Percentiles rank a stretch among this genome's conserved stretches.
These are phyloP conservation scores for Boletales sp. DNA, from an alignment of 768 basidiomycete genomes.

Conservation along the genomic window DNA sequence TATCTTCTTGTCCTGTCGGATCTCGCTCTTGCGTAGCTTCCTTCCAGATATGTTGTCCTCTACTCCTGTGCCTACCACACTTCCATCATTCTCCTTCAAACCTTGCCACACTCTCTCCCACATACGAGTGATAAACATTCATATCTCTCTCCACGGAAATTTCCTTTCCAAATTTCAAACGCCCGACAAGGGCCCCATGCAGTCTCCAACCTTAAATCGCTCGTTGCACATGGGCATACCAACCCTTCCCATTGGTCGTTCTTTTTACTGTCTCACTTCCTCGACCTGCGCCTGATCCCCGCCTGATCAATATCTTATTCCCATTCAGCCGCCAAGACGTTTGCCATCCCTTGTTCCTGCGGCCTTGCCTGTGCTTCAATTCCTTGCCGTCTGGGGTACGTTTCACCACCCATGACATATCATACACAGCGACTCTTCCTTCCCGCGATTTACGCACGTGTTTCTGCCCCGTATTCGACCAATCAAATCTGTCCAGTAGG, in stretches of 20 bases:
- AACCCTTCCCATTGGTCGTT: constrained; percentile 5
- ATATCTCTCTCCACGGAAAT: constrained; percentile 17
- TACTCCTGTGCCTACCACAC: constrained; percentile 18
- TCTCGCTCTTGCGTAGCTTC: constrained; percentile 25
- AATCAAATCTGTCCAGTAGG: not conserved
- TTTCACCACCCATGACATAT: constrained; percentile 2
- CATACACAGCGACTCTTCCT: not conserved
- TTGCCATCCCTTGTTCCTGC: constrained; percentile 1
- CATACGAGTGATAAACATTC: not conserved
- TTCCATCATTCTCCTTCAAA: constrained; percentile 10
- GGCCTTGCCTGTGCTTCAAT: not conserved
- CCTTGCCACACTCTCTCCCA: not conserved
- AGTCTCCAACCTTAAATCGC: constrained; percentile 12
- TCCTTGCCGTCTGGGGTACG: not conserved
- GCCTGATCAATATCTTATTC: no score
- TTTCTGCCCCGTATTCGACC: not conserved
- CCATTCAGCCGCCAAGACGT: constrained; percentile 7
- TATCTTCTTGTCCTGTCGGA: constrained; percentile 24
- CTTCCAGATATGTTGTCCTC: constrained; percentile 28
- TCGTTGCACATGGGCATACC: constrained; percentile 4
- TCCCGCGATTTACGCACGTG: constrained; percentile 8
- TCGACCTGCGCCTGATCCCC: constrained; percentile 12
- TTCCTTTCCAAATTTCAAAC: constrained; percentile 24
- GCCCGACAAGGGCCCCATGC: constrained; percentile 1
- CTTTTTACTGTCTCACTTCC: constrained; percentile 14